Percentiles rank a stretch among this genome's conserved stretches.
These are phyloP conservation scores for Penicillium sumatraense DNA, from an alignment of 2,329 filamentous ascomycete genomes.

Conservation along the genomic window DNA sequence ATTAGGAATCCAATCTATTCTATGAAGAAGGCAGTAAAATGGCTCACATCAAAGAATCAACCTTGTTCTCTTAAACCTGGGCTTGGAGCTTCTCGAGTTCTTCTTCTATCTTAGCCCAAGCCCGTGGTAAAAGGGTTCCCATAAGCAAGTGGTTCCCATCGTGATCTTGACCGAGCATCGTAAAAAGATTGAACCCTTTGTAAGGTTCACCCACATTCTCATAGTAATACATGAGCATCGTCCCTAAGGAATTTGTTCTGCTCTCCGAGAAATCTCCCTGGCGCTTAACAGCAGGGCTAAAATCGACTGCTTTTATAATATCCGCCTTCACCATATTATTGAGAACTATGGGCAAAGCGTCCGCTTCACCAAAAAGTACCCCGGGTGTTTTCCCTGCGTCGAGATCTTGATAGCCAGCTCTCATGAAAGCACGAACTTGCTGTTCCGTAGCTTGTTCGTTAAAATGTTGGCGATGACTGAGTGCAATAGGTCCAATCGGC, in stretches of 20 bases:
- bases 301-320: neutral
- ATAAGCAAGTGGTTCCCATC: neutral
- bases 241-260: neutral
- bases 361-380: neutral
- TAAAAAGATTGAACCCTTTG: neutral
- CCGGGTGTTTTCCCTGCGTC: neutral
- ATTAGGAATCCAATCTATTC: no score
- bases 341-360: neutral
- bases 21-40: neutral
- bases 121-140: neutral
- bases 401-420: neutral
- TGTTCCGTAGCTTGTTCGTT: neutral
- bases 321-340: neutral
- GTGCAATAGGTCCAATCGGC: constrained; percentile 7
- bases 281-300: neutral
- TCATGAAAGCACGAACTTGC: neutral
- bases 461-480: constrained; percentile 5
- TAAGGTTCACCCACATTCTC: neutral
- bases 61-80: neutral
- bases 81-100: neutral
- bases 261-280: neutral
- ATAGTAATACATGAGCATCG: neutral
- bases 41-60: neutral
- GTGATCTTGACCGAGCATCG: neutral
- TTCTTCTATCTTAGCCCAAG: neutral